Conservation (phyloP, 1,284 basidiomycete species). For the Pascua sp. region DNA sequence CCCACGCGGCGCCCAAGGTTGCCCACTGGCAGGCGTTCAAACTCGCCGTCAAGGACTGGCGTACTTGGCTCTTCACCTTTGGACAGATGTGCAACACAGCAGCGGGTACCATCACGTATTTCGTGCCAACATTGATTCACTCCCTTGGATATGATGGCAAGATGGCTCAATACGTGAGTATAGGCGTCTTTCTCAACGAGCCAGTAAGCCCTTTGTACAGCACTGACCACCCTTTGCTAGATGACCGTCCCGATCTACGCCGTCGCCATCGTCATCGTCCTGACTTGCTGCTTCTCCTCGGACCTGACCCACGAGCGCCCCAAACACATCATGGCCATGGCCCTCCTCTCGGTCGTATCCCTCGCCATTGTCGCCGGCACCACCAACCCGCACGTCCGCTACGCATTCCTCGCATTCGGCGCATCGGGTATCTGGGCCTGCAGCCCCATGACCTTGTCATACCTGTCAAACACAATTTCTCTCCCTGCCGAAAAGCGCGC, state of each 20-base stretch:
- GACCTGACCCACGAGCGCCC: conserved; percentile 16
- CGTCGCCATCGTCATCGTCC: conserved; percentile 18
- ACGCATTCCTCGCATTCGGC: conserved; percentile 25
- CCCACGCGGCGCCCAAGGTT: conserved; percentile 14
- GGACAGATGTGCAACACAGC: no score
- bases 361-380: conserved; percentile 2
- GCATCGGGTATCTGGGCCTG: conserved; percentile 22
- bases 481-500: conserved; percentile 19
- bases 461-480: conserved; percentile 16
- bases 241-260: conserved; percentile 30
- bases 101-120: conserved; percentile 34
- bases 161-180: conserved; percentile 20
- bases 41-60: conserved; percentile 27
- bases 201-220: no score
- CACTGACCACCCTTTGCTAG: background rate
- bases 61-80: conserved; percentile 28
- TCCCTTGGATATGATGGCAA: conserved; percentile 29
- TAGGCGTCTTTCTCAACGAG: no score
- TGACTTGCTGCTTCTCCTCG: conserved; percentile 19
- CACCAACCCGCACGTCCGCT: conserved; percentile 16
- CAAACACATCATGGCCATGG: conserved; percentile 15
- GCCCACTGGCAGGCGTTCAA: conserved; percentile 21
- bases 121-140: conserved; percentile 31
- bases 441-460: conserved; percentile 22
- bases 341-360: conserved; percentile 11